A percentile compares a stretch with the other conserved stretches of the same genome.
Conservation (phyloP, 1,284 basidiomycete species). For the Boletus semigastroideus region DNA sequence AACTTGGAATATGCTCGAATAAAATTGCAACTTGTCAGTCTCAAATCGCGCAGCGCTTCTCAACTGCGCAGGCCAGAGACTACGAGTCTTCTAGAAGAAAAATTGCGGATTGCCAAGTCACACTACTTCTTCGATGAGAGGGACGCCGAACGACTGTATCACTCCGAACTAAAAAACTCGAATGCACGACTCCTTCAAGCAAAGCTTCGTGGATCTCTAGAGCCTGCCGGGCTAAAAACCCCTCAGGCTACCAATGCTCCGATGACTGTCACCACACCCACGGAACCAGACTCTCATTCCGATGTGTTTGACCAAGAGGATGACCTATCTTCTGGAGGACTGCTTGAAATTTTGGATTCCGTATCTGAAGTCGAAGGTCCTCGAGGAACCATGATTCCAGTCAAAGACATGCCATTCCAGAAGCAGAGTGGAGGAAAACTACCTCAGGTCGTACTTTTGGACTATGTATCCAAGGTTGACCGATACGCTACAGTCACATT, state of each 20-base stretch:
- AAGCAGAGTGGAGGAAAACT: slow-evolving; percentile 79
- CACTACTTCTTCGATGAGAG: slow-evolving; percentile 77
- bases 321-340: slow-evolving; percentile 57
- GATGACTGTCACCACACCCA: neutral
- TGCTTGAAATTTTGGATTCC: slow-evolving; percentile 81
- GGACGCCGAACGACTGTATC: slow-evolving; percentile 65
- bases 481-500: slow-evolving; percentile 77
- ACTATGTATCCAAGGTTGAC: slow-evolving; percentile 67
- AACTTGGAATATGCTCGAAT: slow-evolving; percentile 61
- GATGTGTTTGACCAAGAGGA: slow-evolving; percentile 52
- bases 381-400: slow-evolving; percentile 54
- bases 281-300: slow-evolving; percentile 2
- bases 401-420: slow-evolving; percentile 78
- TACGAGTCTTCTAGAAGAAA: slow-evolving; percentile 43
- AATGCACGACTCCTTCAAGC: slow-evolving; percentile 53
- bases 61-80: slow-evolving; percentile 6
- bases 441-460: slow-evolving; percentile 68
- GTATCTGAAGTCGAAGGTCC: slow-evolving; percentile 51
- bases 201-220: slow-evolving; percentile 46
- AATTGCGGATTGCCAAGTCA: slow-evolving; percentile 54
- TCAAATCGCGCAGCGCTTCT: slow-evolving; percentile 20
- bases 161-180: slow-evolving; percentile 53
- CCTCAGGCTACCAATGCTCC: slow-evolving; percentile 3
- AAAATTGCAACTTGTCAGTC: slow-evolving; percentile 53
- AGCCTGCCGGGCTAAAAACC: slow-evolving; percentile 1